Percentiles rank a stretch among this genome's conserved stretches.
Conservation (phyloP, 129 eudicot species). For the Logfia minima region DNA sequence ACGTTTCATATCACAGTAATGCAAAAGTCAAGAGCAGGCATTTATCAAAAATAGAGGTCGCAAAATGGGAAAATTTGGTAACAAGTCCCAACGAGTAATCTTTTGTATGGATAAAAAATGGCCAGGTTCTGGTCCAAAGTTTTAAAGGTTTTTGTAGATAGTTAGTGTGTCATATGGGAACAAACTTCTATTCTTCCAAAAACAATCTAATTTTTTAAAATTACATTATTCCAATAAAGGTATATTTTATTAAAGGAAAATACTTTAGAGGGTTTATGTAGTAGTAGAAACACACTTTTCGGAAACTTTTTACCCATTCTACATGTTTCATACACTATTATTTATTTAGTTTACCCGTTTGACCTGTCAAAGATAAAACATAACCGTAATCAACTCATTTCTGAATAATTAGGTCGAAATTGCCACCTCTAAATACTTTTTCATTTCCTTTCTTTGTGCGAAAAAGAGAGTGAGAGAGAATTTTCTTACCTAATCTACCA, state of each 20-base stretch:
- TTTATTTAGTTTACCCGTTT: not conserved
- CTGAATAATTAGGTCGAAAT: not conserved
- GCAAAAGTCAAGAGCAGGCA: not conserved
- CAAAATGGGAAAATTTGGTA: not conserved
- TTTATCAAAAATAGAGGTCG: not conserved
- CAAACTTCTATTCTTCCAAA: not conserved
- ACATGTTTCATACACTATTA: not conserved
- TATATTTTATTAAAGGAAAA: not conserved
- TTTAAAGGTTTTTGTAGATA: not conserved
- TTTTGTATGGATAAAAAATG: not conserved
- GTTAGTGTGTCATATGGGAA: not conserved
- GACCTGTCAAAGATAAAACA: conserved; percentile 7
- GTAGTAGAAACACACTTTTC: not conserved
- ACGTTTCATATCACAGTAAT: not conserved
- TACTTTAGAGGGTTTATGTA: not conserved
- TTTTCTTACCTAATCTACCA: conserved; percentile 70
- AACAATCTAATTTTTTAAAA: not conserved
- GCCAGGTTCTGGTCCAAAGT: not conserved
- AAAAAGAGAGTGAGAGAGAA: not conserved
- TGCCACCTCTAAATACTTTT: not conserved
- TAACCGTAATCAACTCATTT: not conserved
- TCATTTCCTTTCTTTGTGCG: not conserved
- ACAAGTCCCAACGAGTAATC: not conserved
- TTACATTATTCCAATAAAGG: not conserved
- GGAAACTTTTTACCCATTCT: not conserved